A percentile compares a stretch with the other conserved stretches of the same genome.
Conservation (phyloP, 2,329 filamentous ascomycete genomes). For the Colletotrichum destructivum region DNA sequence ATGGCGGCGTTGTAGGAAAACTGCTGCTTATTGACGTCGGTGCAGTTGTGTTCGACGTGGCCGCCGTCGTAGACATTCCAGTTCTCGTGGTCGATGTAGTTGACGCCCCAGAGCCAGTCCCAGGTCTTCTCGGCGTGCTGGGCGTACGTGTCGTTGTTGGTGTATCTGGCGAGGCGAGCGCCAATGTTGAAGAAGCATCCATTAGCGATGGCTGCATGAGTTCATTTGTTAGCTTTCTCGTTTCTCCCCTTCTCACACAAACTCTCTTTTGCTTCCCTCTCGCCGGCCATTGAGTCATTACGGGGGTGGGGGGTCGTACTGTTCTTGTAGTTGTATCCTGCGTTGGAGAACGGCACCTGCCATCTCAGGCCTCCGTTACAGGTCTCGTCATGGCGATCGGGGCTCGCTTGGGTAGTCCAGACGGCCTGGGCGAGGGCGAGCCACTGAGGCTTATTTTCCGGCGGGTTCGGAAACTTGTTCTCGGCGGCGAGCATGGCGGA, state of each 20-base stretch:
- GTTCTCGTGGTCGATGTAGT: slow-evolving; percentile 71
- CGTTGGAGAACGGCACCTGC: slow-evolving; percentile 83
- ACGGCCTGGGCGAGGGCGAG: slow-evolving; percentile 78
- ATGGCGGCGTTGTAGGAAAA: slow-evolving; percentile 79
- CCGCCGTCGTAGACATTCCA: slow-evolving; percentile 78
- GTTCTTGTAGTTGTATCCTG: slow-evolving; percentile 84
- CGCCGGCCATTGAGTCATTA: no score
- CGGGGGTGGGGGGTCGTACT: slow-evolving; percentile 50
- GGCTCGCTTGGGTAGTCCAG: slow-evolving; percentile 72
- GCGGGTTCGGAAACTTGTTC: slow-evolving; percentile 73
- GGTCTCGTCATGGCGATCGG: slow-evolving; percentile 74
- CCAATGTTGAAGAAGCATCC: slow-evolving; percentile 76
- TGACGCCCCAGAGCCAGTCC: slow-evolving; percentile 70
- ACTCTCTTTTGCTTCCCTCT: no score
- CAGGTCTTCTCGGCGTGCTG: slow-evolving; percentile 74
- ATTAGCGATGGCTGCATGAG: slow-evolving; percentile 67
- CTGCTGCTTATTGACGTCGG: slow-evolving; percentile 72
- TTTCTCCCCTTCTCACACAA: neutral
- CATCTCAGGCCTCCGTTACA: slow-evolving; percentile 82
- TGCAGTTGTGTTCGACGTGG: slow-evolving; percentile 72
- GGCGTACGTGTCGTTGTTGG: slow-evolving; percentile 75
- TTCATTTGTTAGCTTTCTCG: slow-evolving; percentile 15
- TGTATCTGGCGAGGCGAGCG: slow-evolving; percentile 81
- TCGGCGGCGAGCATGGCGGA: slow-evolving; percentile 78
- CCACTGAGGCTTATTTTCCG: slow-evolving; percentile 69